A percentile compares a stretch with the other conserved stretches of the same genome.
These are phyloP conservation scores for Oryza glumipatula DNA, from an alignment of 176 grass and related monocot genomes.

Conservation along the genomic window DNA sequence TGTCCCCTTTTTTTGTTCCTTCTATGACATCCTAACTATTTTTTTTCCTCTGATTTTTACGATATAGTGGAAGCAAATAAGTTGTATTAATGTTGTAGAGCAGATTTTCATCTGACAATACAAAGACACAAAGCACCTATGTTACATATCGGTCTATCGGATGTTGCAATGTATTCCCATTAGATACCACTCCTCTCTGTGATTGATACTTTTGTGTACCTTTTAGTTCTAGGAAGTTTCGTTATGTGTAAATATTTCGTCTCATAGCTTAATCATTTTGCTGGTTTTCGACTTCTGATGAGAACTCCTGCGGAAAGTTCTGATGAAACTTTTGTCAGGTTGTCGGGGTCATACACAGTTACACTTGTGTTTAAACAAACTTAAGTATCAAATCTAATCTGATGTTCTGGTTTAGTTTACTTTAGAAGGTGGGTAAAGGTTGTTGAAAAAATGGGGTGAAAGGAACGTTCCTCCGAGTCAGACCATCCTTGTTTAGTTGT, in stretches of 20 bases:
- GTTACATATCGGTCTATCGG: background rate
- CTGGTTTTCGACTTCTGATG: background rate
- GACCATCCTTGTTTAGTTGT: conserved; percentile 1
- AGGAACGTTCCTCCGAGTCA: conserved; percentile 1
- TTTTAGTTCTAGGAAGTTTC: background rate
- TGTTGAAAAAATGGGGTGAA: background rate
- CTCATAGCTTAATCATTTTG: background rate
- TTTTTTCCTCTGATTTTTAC: background rate
- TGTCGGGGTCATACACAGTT: background rate
- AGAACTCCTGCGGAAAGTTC: background rate
- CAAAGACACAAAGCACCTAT: conserved; percentile 27
- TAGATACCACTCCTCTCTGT: conserved; percentile 19
- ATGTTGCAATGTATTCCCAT: conserved; percentile 24
- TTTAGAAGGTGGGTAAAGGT: conserved; percentile 11
- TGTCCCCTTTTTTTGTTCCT: background rate
- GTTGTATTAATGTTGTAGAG: conserved; percentile 19
- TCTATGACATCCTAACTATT: background rate
- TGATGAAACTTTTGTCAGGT: conserved; percentile 24
- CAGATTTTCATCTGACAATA: conserved; percentile 5
- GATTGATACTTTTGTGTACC: background rate
- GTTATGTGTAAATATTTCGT: background rate
- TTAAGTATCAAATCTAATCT: conserved; percentile 21
- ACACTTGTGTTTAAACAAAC: conserved; percentile 5
- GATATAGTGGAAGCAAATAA: conserved; percentile 38
- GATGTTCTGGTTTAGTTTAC: background rate